Evolutionary conservation across 345 rosid genomes (phyloP), one percentile per base, ranked within the genome.

Genomic region (Boechera divaricarpa): DNA sequence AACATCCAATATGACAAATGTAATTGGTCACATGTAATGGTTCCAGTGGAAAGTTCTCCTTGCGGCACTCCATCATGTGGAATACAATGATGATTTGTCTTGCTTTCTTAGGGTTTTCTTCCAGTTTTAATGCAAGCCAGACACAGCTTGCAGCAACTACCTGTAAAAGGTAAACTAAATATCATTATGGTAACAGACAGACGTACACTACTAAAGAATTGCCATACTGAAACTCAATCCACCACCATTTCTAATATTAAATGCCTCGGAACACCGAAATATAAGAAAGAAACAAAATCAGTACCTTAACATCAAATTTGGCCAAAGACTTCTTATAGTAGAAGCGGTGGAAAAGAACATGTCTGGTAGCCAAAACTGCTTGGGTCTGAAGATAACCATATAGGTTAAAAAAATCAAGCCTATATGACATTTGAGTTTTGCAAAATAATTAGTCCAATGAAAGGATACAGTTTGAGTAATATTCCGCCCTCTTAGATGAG

Each of bases 361-460:
- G 98, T 9, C 96, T 98, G 16, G 99, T 95, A 31, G 97, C 99
- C 97, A 95, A 92, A 70, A 92, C 97, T 32, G 97, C 98, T 67
- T 95, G 99, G 36, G 96, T 72, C 98, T 95, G 79, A 66, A 42
- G 28, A 60, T n/a, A 49, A 57, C 38, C 2, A 36, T 29, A 57
- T 57, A n/a, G 12, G 70, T 52, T 79, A 67, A 75, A 69, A 42
- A 74, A 73, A 42, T 2, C 6, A 73, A 26, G 41, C 59, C 47
- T 7, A 36, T 5, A 42, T 3, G 5, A 38, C 36, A 45, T 47
- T 21, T 31, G 57, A 58, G 68, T 24, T 21, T 52, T 10, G 61
- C 51, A 56, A 66, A 31, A 31, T 28, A 51, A 1, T 5, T 55
- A 76, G 63, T 47, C 1, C 59, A 59, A 63, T 18, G 4, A 79